Percentiles rank a stretch among this genome's conserved stretches.
Evolutionary conservation across 2,329 filamentous ascomycete genomes (phyloP).

Genomic region (Colletotrichum agaves): DNA sequence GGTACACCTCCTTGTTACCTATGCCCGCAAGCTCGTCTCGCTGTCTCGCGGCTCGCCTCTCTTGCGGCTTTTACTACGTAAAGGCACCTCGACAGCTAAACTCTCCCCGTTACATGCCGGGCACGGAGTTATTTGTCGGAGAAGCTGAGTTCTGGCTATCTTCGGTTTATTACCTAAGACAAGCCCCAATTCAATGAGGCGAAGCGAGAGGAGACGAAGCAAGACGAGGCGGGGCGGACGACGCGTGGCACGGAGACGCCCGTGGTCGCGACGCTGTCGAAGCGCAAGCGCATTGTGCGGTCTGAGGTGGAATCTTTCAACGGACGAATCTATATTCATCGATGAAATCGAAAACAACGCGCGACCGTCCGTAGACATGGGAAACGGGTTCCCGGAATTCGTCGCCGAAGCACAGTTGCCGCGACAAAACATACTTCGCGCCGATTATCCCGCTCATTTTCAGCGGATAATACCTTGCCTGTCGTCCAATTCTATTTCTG

Average conservation of each 20-base stretch:
- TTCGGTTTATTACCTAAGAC: conserved; percentile 28
- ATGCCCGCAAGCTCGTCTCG: conserved; percentile 3
- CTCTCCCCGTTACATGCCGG: conserved; percentile 24
- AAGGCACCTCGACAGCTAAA: conserved; percentile 6
- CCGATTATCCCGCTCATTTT: conserved; percentile 3
- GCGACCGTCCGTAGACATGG: not conserved
- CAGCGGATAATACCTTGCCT: conserved; percentile 1
- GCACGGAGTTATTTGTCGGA: conserved; percentile 24
- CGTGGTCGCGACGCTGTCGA: conserved; percentile 29
- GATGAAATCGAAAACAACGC: conserved; percentile 24
- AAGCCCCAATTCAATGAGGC: conserved; percentile 19
- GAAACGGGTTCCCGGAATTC: conserved; percentile 14
- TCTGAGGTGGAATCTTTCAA: conserved; percentile 27
- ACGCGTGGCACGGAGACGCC: conserved; percentile 33
- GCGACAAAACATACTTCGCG: conserved; percentile 10
- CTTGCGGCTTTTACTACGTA: not conserved
- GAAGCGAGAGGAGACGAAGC: conserved; percentile 27
- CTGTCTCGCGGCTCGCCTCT: not conserved
- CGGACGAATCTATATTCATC: conserved; percentile 34
- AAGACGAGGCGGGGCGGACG: conserved; percentile 23
- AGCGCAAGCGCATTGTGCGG: conserved; percentile 28
- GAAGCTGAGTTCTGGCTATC: conserved; percentile 15
- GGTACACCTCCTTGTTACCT: conserved; percentile 25
- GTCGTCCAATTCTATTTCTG: not conserved
- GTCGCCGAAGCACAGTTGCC: conserved; percentile 17